Evolutionary conservation across 306 rosid species (phyloP).

Genomic region (Glycine tomentella): DNA sequence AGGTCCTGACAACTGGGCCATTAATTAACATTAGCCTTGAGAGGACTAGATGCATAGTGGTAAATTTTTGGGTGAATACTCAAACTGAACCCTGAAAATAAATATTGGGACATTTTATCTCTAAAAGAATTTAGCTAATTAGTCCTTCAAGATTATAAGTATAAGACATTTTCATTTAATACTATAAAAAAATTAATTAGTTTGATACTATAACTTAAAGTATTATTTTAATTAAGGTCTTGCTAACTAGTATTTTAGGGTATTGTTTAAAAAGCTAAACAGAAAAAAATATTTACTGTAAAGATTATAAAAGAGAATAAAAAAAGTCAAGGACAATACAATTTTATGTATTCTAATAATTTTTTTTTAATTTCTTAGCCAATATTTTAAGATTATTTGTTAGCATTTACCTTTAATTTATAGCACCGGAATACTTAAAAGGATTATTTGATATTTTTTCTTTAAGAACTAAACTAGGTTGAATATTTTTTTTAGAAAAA

Average conservation of each 20-base stretch:
- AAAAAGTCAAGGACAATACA: too few relatives aligned
- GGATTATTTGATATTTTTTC: neutral
- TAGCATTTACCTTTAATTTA: neutral
- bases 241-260: too few relatives aligned
- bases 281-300: too few relatives aligned
- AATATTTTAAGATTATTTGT: too few relatives aligned
- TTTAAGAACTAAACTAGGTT: neutral
- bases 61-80: neutral
- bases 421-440: neutral
- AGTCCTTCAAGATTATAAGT: neutral
- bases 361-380: too few relatives aligned
- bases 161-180: neutral
- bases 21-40: neutral
- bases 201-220: neutral
- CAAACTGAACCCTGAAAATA: neutral
- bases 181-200: neutral
- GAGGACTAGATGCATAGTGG: neutral
- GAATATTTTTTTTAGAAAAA: neutral
- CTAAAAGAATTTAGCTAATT: neutral
- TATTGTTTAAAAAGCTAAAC: too few relatives aligned
- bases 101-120: neutral
- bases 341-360: too few relatives aligned
- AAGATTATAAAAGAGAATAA: too few relatives aligned
- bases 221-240: neutral
- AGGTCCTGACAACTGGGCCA: neutral